Evolutionary conservation across 1,139 yeast genomes (phyloP).

Genomic region (Meyerozyma guilliermondii): DNA sequence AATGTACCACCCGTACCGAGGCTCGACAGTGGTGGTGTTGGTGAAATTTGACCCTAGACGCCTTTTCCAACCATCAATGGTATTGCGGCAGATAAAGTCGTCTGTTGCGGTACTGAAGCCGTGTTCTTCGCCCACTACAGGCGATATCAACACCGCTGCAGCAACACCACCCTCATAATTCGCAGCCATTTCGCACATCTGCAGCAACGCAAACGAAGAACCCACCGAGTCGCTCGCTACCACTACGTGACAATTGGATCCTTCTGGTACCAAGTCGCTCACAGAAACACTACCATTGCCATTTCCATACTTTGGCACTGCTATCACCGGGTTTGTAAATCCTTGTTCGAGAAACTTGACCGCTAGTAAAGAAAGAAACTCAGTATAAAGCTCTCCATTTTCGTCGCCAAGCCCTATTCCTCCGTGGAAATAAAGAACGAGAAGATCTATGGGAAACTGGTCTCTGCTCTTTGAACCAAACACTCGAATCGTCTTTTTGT

Average conservation of each 20-base stretch:
- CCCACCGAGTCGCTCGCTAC: not conserved
- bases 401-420: constrained; percentile 10
- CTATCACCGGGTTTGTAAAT: constrained; percentile 11
- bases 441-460: constrained; percentile 7
- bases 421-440: constrained; percentile 11
- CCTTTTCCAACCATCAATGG: not conserved
- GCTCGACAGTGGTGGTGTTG: not conserved
- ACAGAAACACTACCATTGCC: too few species aligned
- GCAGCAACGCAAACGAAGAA: not conserved
- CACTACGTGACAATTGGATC: not conserved
- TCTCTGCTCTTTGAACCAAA: constrained; percentile 8
- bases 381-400: constrained; percentile 10
- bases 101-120: not conserved
- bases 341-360: constrained; percentile 13
- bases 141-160: not conserved
- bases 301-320: constrained; percentile 6
- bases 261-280: not conserved
- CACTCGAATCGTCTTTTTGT: not conserved
- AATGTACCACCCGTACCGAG: not conserved
- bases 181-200: not conserved
- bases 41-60: not conserved
- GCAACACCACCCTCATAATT: not conserved
- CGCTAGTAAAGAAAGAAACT: constrained; percentile 10
- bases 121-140: not conserved
- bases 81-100: not conserved